Base-by-base conservation (phyloP, 805 yeast genomes). In the Blastobotrys robertii region DNA sequence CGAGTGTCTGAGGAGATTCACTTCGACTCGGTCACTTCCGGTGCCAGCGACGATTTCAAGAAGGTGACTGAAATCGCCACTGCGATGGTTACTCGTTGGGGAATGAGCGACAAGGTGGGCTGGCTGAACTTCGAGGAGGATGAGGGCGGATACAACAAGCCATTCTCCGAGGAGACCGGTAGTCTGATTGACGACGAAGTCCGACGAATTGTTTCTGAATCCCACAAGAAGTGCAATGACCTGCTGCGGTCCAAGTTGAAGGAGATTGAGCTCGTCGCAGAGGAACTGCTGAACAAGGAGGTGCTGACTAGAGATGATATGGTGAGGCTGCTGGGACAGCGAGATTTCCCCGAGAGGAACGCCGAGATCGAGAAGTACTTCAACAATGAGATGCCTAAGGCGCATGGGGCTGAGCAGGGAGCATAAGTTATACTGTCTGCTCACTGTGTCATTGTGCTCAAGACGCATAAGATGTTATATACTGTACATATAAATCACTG, bases 21-120 rank as follows among this genome's bases (percentile, higher is more conserved):
- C 60, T 92, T 92, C 58, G 73, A 77, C 13, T 77, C 88, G n/a
- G 94, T 92, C 8, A 88, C 97, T 5, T 79, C 94, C 44, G 98
- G 99, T 45, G 98, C 96, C 0, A 79, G 87, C 15, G 96, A 92
- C 58, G 99, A 92, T 63, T 88, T 92, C 70, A 85, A 90, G 61
- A 92, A 92, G 62, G 95, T 92, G 15, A 90, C 97, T 0, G 78
- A 78, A 45, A 85, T 92, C 76, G 97, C 97, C 1, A 83, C 81
- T 38, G 76, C 82, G 22, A 92, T 92, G 98, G 95, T 94, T 16
- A 75, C 90, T 37, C 76, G 79, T 49, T 74, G 86, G 56, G 99
- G 99, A 42, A 92, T 92, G 98, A 79, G 90, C 4, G 62, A 72
- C 19, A 80, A 81, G 59, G 72, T 92, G 34, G 98, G 98, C n/a